Conservation (phyloP, 2,329 filamentous ascomycete species). For the Peltaster fructicola region DNA sequence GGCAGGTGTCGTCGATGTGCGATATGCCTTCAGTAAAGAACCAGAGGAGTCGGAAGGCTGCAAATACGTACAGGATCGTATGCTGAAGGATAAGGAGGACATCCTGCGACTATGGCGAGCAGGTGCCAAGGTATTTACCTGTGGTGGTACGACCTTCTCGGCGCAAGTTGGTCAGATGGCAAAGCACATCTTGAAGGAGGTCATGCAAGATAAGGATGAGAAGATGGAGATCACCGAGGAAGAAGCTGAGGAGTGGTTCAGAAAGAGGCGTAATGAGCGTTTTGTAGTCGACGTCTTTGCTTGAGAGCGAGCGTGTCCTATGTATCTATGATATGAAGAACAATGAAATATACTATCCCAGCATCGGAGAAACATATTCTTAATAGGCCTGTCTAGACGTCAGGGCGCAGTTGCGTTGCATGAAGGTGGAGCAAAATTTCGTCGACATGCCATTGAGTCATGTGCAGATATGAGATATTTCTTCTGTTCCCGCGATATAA, state of each 20-base stretch:
- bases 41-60: constrained; percentile 28
- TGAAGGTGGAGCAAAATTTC: no score
- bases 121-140: constrained; percentile 45
- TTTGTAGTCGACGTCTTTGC: constrained; percentile 18
- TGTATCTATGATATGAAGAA: no score
- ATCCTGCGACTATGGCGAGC: constrained; percentile 27
- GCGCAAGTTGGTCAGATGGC: no score
- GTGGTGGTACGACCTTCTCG: constrained; percentile 36
- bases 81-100: constrained; percentile 31
- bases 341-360: no score
- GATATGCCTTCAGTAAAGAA: constrained; percentile 39
- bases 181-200: no score
- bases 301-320: constrained; percentile 1
- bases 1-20: constrained; percentile 42
- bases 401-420: no score
- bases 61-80: constrained; percentile 35
- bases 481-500: no score
- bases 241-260: constrained; percentile 28
- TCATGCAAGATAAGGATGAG: constrained; percentile 23
- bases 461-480: no score
- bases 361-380: no score
- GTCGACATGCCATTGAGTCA: no score
- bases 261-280: constrained; percentile 27
- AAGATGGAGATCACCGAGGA: constrained; percentile 16
- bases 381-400: no score